Evolutionary conservation across 1,139 yeast species (phyloP).

Genomic region (Magnusiomyces paraingens): DNA sequence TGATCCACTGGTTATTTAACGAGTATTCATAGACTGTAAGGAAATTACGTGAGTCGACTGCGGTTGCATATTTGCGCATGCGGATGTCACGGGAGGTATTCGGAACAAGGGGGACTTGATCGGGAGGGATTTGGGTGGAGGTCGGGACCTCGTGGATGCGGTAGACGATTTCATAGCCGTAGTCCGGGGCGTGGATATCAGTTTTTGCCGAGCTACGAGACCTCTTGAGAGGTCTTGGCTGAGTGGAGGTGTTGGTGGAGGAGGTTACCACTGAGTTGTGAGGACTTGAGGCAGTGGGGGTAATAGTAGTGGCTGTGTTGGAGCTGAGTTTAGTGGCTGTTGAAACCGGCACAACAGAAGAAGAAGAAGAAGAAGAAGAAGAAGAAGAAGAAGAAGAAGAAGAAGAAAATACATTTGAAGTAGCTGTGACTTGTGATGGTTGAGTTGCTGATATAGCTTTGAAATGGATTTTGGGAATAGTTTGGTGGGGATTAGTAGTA

Average conservation of each 20-base stretch:
- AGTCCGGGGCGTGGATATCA: conserved; percentile 13
- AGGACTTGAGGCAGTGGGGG: background rate
- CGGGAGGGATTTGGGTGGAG: conserved; percentile 26
- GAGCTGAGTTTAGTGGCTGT: background rate
- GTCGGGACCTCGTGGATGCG: conserved; percentile 24
- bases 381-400: conserved; percentile 2
- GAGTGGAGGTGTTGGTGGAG: background rate
- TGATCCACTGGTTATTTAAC: conserved; percentile 58
- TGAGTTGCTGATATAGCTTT: too few relatives aligned
- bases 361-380: background rate
- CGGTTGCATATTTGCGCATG: conserved; percentile 61
- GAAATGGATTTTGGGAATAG: background rate
- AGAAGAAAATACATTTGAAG: background rate
- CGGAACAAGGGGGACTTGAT: conserved; percentile 31
- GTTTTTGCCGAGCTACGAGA: conserved; percentile 3
- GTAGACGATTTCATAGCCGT: conserved; percentile 24
- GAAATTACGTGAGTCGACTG: conserved; percentile 63
- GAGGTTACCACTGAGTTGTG: background rate
- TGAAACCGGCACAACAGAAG: background rate
- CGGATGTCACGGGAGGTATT: conserved; percentile 34
- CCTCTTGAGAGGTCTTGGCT: background rate
- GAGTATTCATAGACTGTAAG: conserved; percentile 61
- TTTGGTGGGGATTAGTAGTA: background rate
- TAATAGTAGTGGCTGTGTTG: background rate
- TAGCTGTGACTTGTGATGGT: background rate